Conservation (phyloP, 495 filamentous ascomycete species). For the Massariosphaeria phaeospora region DNA sequence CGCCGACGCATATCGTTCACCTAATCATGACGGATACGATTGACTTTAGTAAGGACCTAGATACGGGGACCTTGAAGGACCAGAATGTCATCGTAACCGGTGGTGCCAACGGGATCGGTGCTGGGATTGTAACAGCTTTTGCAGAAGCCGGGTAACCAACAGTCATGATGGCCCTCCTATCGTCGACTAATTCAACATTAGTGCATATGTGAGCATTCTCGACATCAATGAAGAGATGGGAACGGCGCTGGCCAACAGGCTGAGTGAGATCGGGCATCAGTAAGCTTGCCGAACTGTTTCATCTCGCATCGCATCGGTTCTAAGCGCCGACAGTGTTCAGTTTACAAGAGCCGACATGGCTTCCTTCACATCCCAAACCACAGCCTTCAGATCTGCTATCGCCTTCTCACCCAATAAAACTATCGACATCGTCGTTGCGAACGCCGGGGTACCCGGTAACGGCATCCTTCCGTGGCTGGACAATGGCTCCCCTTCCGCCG, state of each 20-base stretch:
- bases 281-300: too few species aligned
- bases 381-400: slow-evolving; percentile 29
- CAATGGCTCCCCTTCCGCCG: background rate
- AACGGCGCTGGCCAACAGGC: slow-evolving; percentile 4
- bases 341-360: slow-evolving; percentile 35
- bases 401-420: slow-evolving; percentile 10
- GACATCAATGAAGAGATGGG: slow-evolving; percentile 32
- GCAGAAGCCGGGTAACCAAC: slow-evolving; percentile 24
- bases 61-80: slow-evolving; percentile 11
- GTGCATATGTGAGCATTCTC: slow-evolving; percentile 34
- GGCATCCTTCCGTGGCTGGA: slow-evolving; percentile 2
- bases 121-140: slow-evolving; percentile 11
- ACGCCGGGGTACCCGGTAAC: slow-evolving; percentile 19
- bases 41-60: slow-evolving; percentile 14
- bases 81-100: slow-evolving; percentile 26
- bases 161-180: background rate
- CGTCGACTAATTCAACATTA: slow-evolving; percentile 39
- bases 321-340: slow-evolving; percentile 27
- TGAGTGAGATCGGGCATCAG: slow-evolving; percentile 20
- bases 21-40: too few species aligned
- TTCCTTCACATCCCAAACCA: slow-evolving; percentile 28
- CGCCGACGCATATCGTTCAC: too few species aligned
- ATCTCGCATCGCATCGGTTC: too few species aligned
- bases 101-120: slow-evolving; percentile 25
- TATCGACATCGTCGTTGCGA: slow-evolving; percentile 24